A percentile compares a stretch with the other conserved stretches of the same genome.
phyloP scores from a whole-genome alignment of 495 filamentous ascomycete species.

The Copromyces sp. region DNA sequence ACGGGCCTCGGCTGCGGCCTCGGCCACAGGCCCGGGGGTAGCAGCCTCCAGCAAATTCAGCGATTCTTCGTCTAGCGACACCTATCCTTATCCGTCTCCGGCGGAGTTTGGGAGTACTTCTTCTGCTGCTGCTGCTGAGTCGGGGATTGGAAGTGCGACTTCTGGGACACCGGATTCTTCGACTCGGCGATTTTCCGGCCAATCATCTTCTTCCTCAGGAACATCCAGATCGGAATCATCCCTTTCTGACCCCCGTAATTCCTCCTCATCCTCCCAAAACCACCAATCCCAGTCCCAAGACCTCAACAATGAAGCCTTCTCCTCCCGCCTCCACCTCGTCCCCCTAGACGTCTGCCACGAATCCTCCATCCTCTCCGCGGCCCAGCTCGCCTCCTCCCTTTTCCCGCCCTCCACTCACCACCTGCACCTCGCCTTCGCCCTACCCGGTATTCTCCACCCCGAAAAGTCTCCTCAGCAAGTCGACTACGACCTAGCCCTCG shows the following conservation, averaged over 20 bases:
- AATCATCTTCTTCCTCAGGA: neutral
- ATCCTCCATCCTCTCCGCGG: slow-evolving; percentile 33
- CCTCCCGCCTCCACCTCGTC: slow-evolving; percentile 17
- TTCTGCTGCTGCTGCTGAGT: neutral
- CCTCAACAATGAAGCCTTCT: neutral
- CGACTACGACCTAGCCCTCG: slow-evolving; percentile 41
- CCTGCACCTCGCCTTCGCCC: slow-evolving; percentile 57
- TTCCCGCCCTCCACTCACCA: slow-evolving; percentile 42
- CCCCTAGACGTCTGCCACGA: slow-evolving; percentile 37
- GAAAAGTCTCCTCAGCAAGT: slow-evolving; percentile 64
- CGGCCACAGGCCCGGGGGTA: neutral
- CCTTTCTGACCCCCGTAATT: slow-evolving; percentile 39
- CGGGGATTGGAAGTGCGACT: neutral
- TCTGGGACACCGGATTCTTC: neutral
- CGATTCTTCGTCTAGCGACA: neutral
- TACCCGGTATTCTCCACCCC: slow-evolving; percentile 64
- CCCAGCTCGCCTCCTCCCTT: slow-evolving; percentile 24
- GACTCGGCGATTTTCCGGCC: neutral
- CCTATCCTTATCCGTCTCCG: neutral
- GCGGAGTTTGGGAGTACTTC: neutral
- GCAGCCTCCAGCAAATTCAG: neutral
- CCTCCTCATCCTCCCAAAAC: slow-evolving; percentile 17
- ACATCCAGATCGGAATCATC: slow-evolving; percentile 24
- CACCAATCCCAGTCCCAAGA: neutral
- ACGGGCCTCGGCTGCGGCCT: neutral